Conservation (phyloP, 345 rosid species). For the Cardiospermum halicacabum region DNA sequence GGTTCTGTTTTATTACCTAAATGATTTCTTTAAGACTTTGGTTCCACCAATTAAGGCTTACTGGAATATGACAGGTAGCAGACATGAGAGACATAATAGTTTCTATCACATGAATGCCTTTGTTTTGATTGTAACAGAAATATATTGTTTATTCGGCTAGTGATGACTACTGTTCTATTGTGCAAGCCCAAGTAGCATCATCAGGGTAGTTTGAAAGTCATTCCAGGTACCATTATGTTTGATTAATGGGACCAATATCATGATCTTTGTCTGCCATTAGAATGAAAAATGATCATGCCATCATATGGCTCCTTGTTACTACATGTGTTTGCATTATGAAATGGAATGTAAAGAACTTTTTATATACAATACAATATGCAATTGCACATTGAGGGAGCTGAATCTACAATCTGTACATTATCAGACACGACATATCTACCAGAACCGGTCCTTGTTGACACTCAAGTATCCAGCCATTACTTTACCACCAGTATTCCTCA, state of each 20-base stretch:
- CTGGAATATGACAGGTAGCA: too few relatives aligned
- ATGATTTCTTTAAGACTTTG: background rate
- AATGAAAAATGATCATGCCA: background rate
- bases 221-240: background rate
- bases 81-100: too few relatives aligned
- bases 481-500: slow-evolving; percentile 94
- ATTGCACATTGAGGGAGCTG: too few relatives aligned
- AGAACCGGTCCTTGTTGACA: slow-evolving; percentile 88
- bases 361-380: too few relatives aligned
- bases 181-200: too few relatives aligned
- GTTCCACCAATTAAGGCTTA: background rate
- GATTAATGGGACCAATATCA: background rate
- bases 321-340: background rate
- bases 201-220: too few relatives aligned
- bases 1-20: background rate
- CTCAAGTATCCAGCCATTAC: slow-evolving; percentile 90
- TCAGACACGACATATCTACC: slow-evolving; percentile 60
- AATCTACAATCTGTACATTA: too few relatives aligned
- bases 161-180: too few relatives aligned
- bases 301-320: background rate
- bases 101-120: too few relatives aligned
- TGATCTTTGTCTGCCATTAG: background rate
- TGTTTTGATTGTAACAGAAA: background rate
- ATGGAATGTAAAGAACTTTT: too few relatives aligned
- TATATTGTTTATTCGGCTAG: too few relatives aligned